Base-by-base conservation (phyloP, 352 stramenopile species). In the Pythium biforme region DNA sequence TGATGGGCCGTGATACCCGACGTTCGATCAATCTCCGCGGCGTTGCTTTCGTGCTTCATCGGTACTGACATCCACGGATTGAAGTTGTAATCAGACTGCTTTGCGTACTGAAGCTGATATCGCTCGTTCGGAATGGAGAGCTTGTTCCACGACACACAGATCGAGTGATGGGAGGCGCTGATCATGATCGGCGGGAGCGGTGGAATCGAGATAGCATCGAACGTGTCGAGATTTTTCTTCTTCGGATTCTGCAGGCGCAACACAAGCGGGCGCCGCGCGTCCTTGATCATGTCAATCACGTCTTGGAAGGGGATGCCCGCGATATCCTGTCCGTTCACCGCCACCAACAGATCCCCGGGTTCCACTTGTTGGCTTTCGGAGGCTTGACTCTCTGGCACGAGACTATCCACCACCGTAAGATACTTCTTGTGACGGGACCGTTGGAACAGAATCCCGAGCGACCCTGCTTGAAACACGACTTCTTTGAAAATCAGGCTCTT, bases 391-490 rank as follows among this genome's bases (percentile, higher is more conserved):
- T 88, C 81, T 0, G 85, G 80, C 25, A 94, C 81, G 22, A 96
- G 75, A 31, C 80, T 94, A 57, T 96, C 87, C 7, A 96, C 86
- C 0, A 91, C 73, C 4, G 83, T 82, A 51, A 86, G 73, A 41
- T 81, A 94, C 55, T 76, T 83, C 52, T 85, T 90, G 34, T 78
- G 86, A 2, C 72, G 72, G 14, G 85, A 83, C 47, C 85, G 88
- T 46, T 94, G 83, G 40, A 95, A 88, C 26, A 93, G 50, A 40
- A 95, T 92, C 1, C 87, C 87, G 20, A 94, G 79, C 12, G 85
- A 80, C 1, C 83, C 87, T 23, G 52, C 31, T 41, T 92, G 73
- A 46, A 95, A 82, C 4, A 87, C 70, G 3, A 95, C 83, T 29
- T 91, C 84, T n/a, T 82, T 83, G 64, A 69, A 75, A 4, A 66